Evolutionary conservation across 768 basidiomycete species (phyloP).

Genomic region (Mycena maculata): DNA sequence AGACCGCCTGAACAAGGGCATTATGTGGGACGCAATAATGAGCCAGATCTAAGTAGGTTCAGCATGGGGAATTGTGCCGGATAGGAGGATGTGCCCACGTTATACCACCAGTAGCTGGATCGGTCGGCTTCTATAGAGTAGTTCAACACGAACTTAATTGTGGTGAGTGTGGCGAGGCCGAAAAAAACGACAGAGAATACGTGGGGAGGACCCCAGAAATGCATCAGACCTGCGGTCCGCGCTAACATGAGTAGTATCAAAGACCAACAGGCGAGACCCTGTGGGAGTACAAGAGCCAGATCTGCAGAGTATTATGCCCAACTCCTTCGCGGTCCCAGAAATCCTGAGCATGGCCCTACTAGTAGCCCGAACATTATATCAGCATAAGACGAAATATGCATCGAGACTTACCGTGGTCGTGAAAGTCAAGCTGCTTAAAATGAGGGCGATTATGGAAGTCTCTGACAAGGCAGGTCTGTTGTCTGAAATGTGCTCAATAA

Average conservation of each 20-base stretch:
- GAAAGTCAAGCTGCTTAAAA: constrained; percentile 45
- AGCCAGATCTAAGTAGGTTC: constrained; percentile 1
- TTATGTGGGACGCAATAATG: constrained; percentile 2
- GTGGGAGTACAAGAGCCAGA: constrained; percentile 29
- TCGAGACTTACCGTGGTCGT: constrained; percentile 46
- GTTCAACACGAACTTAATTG: constrained; percentile 19
- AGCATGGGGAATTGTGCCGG: neutral
- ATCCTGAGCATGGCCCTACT: constrained; percentile 33
- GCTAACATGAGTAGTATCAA: constrained; percentile 20
- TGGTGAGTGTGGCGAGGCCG: constrained; percentile 16
- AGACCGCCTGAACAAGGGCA: constrained; percentile 9
- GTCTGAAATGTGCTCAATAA: neutral
- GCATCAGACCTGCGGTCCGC: constrained; percentile 24
- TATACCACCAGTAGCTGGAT: constrained; percentile 32
- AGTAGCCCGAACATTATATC: neutral
- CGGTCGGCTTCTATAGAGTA: constrained; percentile 30
- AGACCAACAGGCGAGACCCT: constrained; percentile 31
- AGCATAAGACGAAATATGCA: neutral
- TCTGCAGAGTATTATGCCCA: constrained; percentile 34
- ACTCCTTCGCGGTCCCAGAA: constrained; percentile 32
- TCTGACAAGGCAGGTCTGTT: constrained; percentile 19
- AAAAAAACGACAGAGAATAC: constrained; percentile 12
- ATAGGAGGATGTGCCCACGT: constrained; percentile 3
- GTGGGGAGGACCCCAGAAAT: constrained; percentile 28
- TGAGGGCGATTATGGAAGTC: constrained; percentile 36